These are phyloP conservation scores for Monilinia aucupariae DNA, from an alignment of 2,329 filamentous ascomycete species.

Conservation along the genomic window DNA sequence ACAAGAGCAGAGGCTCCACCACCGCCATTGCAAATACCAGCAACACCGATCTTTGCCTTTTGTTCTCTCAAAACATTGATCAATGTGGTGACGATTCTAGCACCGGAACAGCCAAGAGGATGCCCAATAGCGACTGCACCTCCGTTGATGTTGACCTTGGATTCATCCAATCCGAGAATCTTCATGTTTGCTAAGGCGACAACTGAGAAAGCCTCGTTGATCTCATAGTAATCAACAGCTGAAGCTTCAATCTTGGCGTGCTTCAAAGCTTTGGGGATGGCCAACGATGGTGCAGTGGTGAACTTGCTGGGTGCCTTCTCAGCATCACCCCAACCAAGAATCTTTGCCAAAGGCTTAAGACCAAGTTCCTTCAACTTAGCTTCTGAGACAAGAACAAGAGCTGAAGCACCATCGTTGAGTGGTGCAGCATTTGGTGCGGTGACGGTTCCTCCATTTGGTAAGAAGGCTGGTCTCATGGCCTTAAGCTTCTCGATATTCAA, in stretches of 20 bases:
- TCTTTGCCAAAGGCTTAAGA: slow-evolving; percentile 90
- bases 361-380: slow-evolving; percentile 87
- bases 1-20: slow-evolving; percentile 92
- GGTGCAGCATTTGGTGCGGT: slow-evolving; percentile 96
- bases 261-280: slow-evolving; percentile 95
- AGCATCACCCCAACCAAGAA: slow-evolving; percentile 94
- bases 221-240: slow-evolving; percentile 89
- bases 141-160: slow-evolving; percentile 92
- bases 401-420: slow-evolving; percentile 89
- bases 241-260: slow-evolving; percentile 78
- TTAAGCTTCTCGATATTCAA: slow-evolving; percentile 79
- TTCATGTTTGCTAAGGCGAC: slow-evolving; percentile 96
- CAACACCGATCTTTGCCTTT: slow-evolving; percentile 88
- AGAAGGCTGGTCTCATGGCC: slow-evolving; percentile 77
- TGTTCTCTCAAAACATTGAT: slow-evolving; percentile 84
- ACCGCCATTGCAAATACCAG: slow-evolving; percentile 96
- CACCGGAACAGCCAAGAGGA: slow-evolving; percentile 87
- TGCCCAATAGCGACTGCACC: slow-evolving; percentile 95
- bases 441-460: slow-evolving; percentile 75
- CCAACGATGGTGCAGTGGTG: slow-evolving; percentile 87
- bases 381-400: slow-evolving; percentile 89
- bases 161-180: slow-evolving; percentile 69
- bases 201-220: slow-evolving; percentile 98
- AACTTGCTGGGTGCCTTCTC: slow-evolving; percentile 89
- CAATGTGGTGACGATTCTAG: slow-evolving; percentile 86